These are phyloP conservation scores for Hypoxylon trugodes DNA, from an alignment of 495 filamentous ascomycete species.

Conservation along the genomic window DNA sequence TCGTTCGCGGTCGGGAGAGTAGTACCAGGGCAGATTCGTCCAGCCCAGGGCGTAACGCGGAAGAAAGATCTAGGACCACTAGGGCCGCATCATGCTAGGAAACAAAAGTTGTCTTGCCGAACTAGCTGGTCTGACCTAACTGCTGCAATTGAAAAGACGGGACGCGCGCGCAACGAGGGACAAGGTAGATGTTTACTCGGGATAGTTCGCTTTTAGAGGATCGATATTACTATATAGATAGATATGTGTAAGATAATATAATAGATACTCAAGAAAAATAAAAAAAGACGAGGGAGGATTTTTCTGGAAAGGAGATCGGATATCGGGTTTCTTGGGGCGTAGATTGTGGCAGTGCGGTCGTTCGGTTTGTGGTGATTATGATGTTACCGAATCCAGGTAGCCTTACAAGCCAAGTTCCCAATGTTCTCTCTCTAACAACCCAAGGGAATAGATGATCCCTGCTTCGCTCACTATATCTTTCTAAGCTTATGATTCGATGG, in stretches of 20 bases:
- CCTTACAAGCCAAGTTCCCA: constrained; percentile 8
- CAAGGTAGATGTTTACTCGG: background rate
- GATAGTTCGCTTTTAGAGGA: background rate
- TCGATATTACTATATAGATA: background rate
- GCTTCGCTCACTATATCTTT: constrained; percentile 15
- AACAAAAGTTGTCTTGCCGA: constrained; percentile 24
- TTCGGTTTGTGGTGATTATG: constrained; percentile 35
- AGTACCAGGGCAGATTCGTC: constrained; percentile 33
- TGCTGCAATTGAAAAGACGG: constrained; percentile 29
- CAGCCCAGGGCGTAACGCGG: constrained; percentile 39
- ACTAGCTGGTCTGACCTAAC: background rate
- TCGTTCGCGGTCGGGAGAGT: constrained; percentile 40
- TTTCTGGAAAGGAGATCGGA: constrained; percentile 39
- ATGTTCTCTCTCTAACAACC: constrained; percentile 16
- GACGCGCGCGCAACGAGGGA: constrained; percentile 19
- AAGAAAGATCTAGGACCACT: constrained; percentile 36
- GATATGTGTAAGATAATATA: constrained; percentile 10
- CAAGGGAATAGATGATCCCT: constrained; percentile 13
- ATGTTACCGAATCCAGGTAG: constrained; percentile 39
- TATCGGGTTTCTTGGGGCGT: constrained; percentile 29
- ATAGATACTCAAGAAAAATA: constrained; percentile 18
- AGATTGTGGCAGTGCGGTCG: constrained; percentile 42
- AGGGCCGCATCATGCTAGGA: constrained; percentile 42
- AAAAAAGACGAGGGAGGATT: constrained; percentile 21
- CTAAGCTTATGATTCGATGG: constrained; percentile 11